Base-by-base conservation (phyloP, 2,329 filamentous ascomycete species). In the Metarhizium robertsii region DNA sequence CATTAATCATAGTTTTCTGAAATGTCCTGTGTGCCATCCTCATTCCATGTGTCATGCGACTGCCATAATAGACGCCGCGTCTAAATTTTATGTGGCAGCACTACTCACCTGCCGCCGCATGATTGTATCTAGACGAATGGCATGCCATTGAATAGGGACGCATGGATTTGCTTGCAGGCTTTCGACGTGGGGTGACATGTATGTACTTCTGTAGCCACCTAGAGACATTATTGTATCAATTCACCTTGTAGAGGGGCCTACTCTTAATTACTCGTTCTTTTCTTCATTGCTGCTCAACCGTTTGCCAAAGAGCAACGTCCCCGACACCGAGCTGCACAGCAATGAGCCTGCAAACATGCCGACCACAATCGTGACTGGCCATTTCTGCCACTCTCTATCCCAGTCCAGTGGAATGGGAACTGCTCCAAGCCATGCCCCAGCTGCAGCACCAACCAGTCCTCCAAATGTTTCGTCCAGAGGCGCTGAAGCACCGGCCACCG, bases 331-430 rank as follows among this genome's bases (percentile, higher is more conserved):
- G 66, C 87, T 86, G 1, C 91, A 91, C 13, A 89, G 61, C 1
- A 83, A 77, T 69, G 88, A 91, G 1, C 94, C 94, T 6, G 83
- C 72, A 70, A 95, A 97, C 18, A 88, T 78, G 2, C 94, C 94
- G 2, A 82, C 84, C 4, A 97, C 73, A 57, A 99, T 88, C 0
- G 94, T 99, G 50, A 97, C 86, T 0, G 94, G 94, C 88, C 92
- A 99, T 70, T 87, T 89, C 80, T 99, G 94, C 94, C 94, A 99
- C 63, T 95, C 91, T n/a, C 94, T 85, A 69, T 99, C 94, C 92
- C 92, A 97, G 69, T 99, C 94, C 61, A 99, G 75, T 2, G 94
- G 94, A 63, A 99, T 97, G 0, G 95, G 94, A 53, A 97, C 84
- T 7, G 94, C 94, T 3, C 94, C 94, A 46, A 96, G 74, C 94